A percentile compares a stretch with the other conserved stretches of the same genome.
These are phyloP conservation scores for Diplosphaera chodatii DNA, from an alignment of 139 green algal genomes.

Conservation along the genomic window DNA sequence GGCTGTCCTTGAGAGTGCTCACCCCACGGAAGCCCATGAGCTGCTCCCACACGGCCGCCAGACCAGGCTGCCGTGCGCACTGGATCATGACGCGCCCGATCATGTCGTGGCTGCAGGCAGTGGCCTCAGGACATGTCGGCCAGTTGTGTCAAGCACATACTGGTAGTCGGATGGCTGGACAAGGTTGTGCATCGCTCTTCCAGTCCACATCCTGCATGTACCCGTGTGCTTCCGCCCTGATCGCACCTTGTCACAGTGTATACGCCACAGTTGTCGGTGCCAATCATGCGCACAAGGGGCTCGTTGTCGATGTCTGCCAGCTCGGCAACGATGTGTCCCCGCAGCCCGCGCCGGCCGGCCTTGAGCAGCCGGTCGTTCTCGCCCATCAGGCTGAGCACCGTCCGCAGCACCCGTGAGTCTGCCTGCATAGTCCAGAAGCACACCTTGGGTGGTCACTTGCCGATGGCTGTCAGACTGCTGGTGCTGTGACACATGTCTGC, in stretches of 20 bases:
- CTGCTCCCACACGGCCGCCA: conserved; percentile 37
- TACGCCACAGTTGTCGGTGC: conserved; percentile 14
- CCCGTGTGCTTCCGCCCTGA: too few species aligned
- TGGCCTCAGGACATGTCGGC: too few species aligned
- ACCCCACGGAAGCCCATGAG: conserved; percentile 49
- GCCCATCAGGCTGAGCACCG: conserved; percentile 39
- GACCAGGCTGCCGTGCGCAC: conserved; percentile 40
- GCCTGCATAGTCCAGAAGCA: not conserved
- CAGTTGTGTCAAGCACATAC: too few species aligned
- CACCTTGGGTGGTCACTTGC: too few species aligned
- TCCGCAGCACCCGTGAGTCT: conserved; percentile 29
- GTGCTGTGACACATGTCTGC: too few species aligned
- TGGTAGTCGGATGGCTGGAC: too few species aligned
- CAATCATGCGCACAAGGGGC: conserved; percentile 40
- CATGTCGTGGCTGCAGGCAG: conserved; percentile 22
- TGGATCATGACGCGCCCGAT: conserved; percentile 50
- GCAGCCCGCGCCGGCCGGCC: conserved; percentile 7
- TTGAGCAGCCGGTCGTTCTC: conserved; percentile 25
- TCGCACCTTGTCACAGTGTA: conserved; percentile 16
- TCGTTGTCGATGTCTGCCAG: conserved; percentile 54
- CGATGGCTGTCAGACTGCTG: too few species aligned
- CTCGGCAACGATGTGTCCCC: conserved; percentile 47
- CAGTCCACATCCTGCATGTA: too few species aligned
- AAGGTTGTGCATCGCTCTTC: too few species aligned
- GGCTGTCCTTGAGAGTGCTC: too few species aligned